Evolutionary conservation across 768 basidiomycete genomes (phyloP), one percentile per base, ranked within the genome.

Genomic region (Strobilomyces echinocephalus): DNA sequence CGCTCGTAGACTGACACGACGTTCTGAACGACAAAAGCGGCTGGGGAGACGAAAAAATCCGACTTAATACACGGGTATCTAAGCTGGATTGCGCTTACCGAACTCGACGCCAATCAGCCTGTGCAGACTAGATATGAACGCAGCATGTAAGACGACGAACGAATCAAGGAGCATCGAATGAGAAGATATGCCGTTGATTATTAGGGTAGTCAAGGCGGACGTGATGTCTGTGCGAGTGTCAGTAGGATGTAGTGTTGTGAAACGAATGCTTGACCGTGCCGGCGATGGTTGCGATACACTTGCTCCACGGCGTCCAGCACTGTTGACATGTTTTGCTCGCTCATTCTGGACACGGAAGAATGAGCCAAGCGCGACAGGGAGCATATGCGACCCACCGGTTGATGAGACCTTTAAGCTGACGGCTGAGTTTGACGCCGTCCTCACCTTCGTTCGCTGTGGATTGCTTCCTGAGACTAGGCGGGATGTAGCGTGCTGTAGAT

Each of bases 131-230:
- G 89, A 83, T 30, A 95, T 80, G 46, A 97, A 83, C 0, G 91
- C 87, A 0, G 91, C 92, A 63, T 95, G 84, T 1, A 97, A 76
- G 11, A 90, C 84, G 40, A 97, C 91, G 62, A 90, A 95, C 7
- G 91, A 91, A 67, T 95, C 93, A 39, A 97, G 77, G 4, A 91
- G 76, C 26, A 86, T 84, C 0, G 88, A 82, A 67, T 89, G 89
- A 16, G 85, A 79, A 4, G 91, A 83, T 50, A 95, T 89, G 40
- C 87, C 84, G 51, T 85, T 78, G 45, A 93, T 80, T 48, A 95
- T 81, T 46, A 97, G 73, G 4, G 72, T 78, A 7, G 91, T 91
- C 42, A 95, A 65, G 7, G 82, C 84, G 1, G 85, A 83, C 0
- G 92, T 91, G 3, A 95, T 87, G 61, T 95, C 94, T 95, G 59